phyloP scores from a whole-genome alignment of 177 flowering plant species.

The Vitis hybrid region DNA sequence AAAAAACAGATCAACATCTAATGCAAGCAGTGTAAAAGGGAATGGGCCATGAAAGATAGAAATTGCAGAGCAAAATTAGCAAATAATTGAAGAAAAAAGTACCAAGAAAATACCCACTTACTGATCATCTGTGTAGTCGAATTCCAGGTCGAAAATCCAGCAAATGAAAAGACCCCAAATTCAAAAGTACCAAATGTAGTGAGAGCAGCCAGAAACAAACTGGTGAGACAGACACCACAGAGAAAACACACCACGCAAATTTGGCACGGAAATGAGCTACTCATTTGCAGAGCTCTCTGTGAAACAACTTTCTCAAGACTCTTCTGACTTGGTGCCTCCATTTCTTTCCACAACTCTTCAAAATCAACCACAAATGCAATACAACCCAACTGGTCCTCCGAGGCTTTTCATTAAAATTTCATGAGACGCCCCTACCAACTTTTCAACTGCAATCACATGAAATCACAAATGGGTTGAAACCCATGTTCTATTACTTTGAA shows the following conservation, averaged over 20 bases:
- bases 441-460: slow-evolving; percentile 8
- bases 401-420: not conserved
- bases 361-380: not conserved
- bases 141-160: slow-evolving; percentile 34
- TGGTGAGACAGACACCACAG: slow-evolving; percentile 77
- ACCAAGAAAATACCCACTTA: slow-evolving; percentile 27
- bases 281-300: slow-evolving; percentile 79
- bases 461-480: not conserved
- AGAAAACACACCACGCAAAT: slow-evolving; percentile 86
- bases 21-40: too few relatives aligned
- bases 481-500: not conserved
- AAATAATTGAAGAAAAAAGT: too few relatives aligned
- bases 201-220: slow-evolving; percentile 60
- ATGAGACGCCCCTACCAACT: not conserved
- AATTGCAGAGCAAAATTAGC: too few relatives aligned
- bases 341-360: slow-evolving; percentile 6
- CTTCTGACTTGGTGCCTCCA: slow-evolving; percentile 51
- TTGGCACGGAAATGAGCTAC: slow-evolving; percentile 80
- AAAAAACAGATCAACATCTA: not conserved
- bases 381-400: not conserved
- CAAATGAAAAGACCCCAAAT: slow-evolving; percentile 37
- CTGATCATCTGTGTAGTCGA: slow-evolving; percentile 34
- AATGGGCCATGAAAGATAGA: too few relatives aligned
- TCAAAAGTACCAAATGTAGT: slow-evolving; percentile 48
- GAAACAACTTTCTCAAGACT: slow-evolving; percentile 73